Evolutionary conservation across 169 alveolate genomes (phyloP).

Genomic region (Cytauxzoon felis): DNA sequence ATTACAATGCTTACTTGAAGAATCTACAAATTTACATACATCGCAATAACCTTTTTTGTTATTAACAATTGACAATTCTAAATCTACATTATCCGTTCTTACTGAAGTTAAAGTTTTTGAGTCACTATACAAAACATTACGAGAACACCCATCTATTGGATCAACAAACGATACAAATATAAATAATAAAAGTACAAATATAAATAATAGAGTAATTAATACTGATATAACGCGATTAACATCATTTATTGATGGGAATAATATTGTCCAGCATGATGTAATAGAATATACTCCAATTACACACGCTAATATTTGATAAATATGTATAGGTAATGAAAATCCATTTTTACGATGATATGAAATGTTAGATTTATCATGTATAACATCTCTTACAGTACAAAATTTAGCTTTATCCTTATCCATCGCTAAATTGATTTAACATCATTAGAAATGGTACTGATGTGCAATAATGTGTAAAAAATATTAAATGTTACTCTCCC

Average conservation of each 20-base stretch:
- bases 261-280: constrained; percentile 34
- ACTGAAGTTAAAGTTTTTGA: constrained; percentile 19
- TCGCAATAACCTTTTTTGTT: constrained; percentile 51
- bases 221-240: constrained; percentile 9
- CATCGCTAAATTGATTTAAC: too few relatives aligned
- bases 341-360: constrained; percentile 65
- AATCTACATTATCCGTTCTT: too few relatives aligned
- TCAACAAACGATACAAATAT: constrained; percentile 62
- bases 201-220: constrained; percentile 25
- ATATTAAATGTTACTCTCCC: neutral
- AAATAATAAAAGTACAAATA: constrained; percentile 44
- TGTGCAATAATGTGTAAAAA: too few relatives aligned
- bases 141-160: constrained; percentile 71
- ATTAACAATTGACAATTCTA: too few relatives aligned
- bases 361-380: constrained; percentile 24
- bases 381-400: constrained; percentile 47
- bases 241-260: constrained; percentile 39
- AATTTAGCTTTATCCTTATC: too few relatives aligned
- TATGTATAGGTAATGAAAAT: constrained; percentile 65
- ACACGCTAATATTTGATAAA: constrained; percentile 64
- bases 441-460: too few relatives aligned
- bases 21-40: constrained; percentile 62
- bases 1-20: constrained; percentile 81
- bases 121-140: constrained; percentile 42
- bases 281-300: constrained; percentile 24